These are phyloP conservation scores for Goniomonas avonlea DNA, from an alignment of 78 protist genomes.

Conservation along the genomic window DNA sequence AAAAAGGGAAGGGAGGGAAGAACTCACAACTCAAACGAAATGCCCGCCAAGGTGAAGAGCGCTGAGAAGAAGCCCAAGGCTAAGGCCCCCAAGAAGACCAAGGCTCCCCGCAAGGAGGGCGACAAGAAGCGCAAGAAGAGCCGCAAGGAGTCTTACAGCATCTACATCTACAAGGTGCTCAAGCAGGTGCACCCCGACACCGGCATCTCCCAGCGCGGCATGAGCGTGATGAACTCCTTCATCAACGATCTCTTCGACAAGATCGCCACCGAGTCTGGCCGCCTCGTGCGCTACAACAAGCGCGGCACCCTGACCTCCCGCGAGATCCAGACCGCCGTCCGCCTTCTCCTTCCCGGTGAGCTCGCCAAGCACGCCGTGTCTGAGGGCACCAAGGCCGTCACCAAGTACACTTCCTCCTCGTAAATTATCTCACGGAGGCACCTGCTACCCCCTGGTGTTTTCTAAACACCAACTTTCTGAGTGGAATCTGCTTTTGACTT, in stretches of 20 bases:
- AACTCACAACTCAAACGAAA: background rate
- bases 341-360: constrained; percentile 83
- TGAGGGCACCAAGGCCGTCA: constrained; percentile 85
- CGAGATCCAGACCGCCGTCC: constrained; percentile 57
- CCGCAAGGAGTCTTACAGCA: constrained; percentile 43
- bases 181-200: constrained; percentile 55
- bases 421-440: too few relatives aligned
- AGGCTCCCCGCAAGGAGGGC: background rate
- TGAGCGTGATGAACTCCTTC: constrained; percentile 47
- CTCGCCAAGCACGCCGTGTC: constrained; percentile 88
- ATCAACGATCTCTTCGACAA: constrained; percentile 53
- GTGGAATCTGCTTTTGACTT: too few relatives aligned
- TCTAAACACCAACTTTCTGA: too few relatives aligned
- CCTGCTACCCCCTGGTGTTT: too few relatives aligned
- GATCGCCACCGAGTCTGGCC: constrained; percentile 40
- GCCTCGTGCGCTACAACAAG: constrained; percentile 34
- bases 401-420: constrained; percentile 61
- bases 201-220: constrained; percentile 39
- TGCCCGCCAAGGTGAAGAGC: background rate
- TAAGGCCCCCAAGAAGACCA: background rate
- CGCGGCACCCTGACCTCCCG: constrained; percentile 30
- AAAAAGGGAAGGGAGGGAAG: background rate
- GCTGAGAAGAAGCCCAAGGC: background rate
- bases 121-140: constrained; percentile 15
- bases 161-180: constrained; percentile 54